These are phyloP conservation scores for Diddensiella santjacobensis DNA, from an alignment of 805 yeast species.

Conservation along the genomic window DNA sequence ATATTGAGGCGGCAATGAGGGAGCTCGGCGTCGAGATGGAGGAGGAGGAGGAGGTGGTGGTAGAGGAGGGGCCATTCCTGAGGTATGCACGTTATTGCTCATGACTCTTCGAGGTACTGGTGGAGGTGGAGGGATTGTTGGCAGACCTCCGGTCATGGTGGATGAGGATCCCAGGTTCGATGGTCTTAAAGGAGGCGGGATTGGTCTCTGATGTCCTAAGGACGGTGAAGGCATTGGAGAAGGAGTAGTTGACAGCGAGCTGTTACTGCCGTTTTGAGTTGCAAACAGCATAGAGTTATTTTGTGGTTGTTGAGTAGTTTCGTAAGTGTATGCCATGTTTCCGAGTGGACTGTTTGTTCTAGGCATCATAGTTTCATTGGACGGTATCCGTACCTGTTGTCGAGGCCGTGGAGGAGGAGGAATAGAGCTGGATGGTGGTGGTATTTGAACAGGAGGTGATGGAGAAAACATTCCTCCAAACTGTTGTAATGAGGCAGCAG, in stretches of 20 bases:
- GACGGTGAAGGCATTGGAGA: not conserved
- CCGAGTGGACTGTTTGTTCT: slow-evolving; percentile 1
- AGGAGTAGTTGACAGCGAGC: not conserved
- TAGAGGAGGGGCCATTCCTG: slow-evolving; percentile 6
- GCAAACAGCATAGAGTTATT: not conserved
- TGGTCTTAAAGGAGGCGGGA: slow-evolving; percentile 2
- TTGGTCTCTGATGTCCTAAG: slow-evolving; percentile 1
- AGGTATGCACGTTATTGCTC: slow-evolving; percentile 7
- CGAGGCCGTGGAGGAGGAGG: slow-evolving; percentile 6
- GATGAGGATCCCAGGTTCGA: slow-evolving; percentile 1
- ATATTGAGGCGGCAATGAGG: slow-evolving; percentile 36
- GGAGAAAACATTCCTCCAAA: slow-evolving; percentile 20
- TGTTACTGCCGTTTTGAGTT: not conserved
- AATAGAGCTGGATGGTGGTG: slow-evolving; percentile 18
- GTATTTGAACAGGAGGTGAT: slow-evolving; percentile 20
- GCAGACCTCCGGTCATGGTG: slow-evolving; percentile 14
- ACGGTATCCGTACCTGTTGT: slow-evolving; percentile 4
- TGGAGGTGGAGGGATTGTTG: slow-evolving; percentile 19
- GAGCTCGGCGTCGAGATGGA: slow-evolving; percentile 26
- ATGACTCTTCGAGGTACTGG: slow-evolving; percentile 18
- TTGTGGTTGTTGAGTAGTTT: not conserved
- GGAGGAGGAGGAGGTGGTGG: slow-evolving; percentile 24
- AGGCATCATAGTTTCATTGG: not conserved
- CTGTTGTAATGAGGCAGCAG: slow-evolving; percentile 8
- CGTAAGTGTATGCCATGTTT: not conserved